Evolutionary conservation across 805 yeast genomes (phyloP), one percentile per base, ranked within the genome.

Genomic region (Zygosaccharomyces rouxii): DNA sequence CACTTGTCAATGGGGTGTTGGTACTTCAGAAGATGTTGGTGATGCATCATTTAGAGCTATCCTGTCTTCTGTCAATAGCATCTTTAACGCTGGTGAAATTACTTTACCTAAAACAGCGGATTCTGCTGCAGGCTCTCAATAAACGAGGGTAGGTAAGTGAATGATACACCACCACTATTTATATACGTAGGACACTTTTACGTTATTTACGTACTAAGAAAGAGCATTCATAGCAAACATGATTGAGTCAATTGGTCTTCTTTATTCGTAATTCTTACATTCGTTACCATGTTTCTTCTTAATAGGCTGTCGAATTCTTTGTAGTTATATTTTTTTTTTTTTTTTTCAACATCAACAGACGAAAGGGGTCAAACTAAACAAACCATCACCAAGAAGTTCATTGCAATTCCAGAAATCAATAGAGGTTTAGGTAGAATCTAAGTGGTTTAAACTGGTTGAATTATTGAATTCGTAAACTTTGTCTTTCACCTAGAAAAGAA

Each of bases 1-100:
- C 60, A 57, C 68, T 42, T 60, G 69, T 51, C 67, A 67, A 59
- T 90, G 97, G 96, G 97, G 97, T 70, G 90, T 90, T 50, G 97
- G 96, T 62, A 81, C 89, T 53, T 84, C 88, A 64, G 92, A 83
- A 69, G 96, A 90, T 70, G 94, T 87, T 47, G 84, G 95, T 22
- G 84, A 83, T 62, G 94, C 97, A 42, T 83, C 95, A 5, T 78
- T 87, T 59, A 76, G 78, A 57, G 79, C 92, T 13, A 74, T 85
- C 53, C 62, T 83, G 38, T 80, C 90, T 16, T 75, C 84, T 49
- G 72, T 85, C 44, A 86, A 86, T 61, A 64, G 55, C 46, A 55
- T 66, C 5, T 54, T 66, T 54, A 53, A 64, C 58, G 42, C 60
- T 47, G 64, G 62, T 18, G 66, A 62, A 35, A 57, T 63, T 21